A percentile compares a stretch with the other conserved stretches of the same genome.
Conservation (phyloP, 345 rosid species). For the Brassica rapa region DNA sequence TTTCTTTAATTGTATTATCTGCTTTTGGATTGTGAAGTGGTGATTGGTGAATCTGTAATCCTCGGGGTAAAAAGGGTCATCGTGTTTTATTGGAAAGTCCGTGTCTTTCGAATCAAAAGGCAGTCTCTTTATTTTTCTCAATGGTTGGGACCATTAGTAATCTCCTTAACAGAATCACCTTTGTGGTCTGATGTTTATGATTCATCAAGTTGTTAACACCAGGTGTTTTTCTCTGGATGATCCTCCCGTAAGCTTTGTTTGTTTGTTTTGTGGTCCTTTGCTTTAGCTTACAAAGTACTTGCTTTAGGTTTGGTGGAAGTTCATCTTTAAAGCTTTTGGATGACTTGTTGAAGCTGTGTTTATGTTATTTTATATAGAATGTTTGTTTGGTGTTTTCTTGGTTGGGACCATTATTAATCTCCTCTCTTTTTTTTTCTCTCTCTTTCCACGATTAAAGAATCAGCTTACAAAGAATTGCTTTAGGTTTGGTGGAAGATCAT, state of each 20-base stretch:
- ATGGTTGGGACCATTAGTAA: conserved; percentile 2
- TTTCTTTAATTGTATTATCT: conserved; percentile 1
- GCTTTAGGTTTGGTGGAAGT: not conserved
- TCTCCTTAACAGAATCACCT: not conserved
- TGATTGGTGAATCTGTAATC: conserved; percentile 29
- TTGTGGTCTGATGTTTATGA: conserved; percentile 15
- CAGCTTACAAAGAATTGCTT: not conserved
- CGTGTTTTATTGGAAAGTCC: conserved; percentile 33
- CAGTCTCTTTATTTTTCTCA: not conserved
- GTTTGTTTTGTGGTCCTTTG: not conserved
- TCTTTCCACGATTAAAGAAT: too few relatives aligned
- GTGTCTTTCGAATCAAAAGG: conserved; percentile 21
- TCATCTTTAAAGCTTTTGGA: not conserved
- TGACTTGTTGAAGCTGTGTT: not conserved
- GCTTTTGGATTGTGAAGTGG: conserved; percentile 8
- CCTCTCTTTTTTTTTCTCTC: too few relatives aligned
- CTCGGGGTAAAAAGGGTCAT: conserved; percentile 25
- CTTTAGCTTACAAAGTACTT: not conserved
- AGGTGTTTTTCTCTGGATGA: conserved; percentile 22
- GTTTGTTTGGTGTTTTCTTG: conserved; percentile 5
- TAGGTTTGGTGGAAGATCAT: conserved; percentile 21
- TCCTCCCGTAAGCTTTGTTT: conserved; percentile 17
- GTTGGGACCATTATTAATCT: too few relatives aligned
- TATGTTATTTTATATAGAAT: not conserved
- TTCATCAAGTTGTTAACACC: not conserved